Percentiles rank a stretch among this genome's conserved stretches.
Evolutionary conservation across 768 basidiomycete species (phyloP).

Genomic region (Termitomyces titanicus): DNA sequence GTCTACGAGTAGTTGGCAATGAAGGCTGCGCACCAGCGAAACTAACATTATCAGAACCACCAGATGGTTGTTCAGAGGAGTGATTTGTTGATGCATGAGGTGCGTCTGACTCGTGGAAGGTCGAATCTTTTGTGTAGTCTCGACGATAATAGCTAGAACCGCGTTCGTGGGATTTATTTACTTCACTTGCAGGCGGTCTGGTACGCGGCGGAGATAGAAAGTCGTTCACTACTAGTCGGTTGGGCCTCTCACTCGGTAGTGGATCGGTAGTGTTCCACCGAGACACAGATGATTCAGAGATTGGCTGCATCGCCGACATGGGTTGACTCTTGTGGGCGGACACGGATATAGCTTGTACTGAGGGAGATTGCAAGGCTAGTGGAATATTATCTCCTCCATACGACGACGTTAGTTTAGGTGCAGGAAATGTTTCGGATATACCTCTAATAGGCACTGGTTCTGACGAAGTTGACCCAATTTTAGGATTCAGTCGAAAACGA

Average conservation of each 20-base stretch:
- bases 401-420: not conserved
- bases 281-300: not conserved
- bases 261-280: slow-evolving; percentile 1
- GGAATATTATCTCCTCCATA: not conserved
- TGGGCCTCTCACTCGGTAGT: not conserved
- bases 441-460: slow-evolving; percentile 15
- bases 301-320: not conserved
- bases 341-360: not conserved
- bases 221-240: not conserved
- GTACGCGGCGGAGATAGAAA: not conserved
- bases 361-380: not conserved
- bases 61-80: not conserved
- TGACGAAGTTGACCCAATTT: slow-evolving; percentile 10
- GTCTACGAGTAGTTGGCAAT: not conserved
- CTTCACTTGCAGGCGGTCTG: not conserved
- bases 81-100: not conserved
- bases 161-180: slow-evolving; percentile 1
- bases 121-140: slow-evolving; percentile 25
- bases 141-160: slow-evolving; percentile 24
- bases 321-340: not conserved
- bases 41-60: not conserved
- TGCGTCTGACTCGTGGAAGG: slow-evolving; percentile 1
- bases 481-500: slow-evolving; percentile 45
- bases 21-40: not conserved
- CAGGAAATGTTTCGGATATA: slow-evolving; percentile 3